phyloP scores from a whole-genome alignment of 2,329 filamentous ascomycete genomes.

The Pyricularia pennisetigena region DNA sequence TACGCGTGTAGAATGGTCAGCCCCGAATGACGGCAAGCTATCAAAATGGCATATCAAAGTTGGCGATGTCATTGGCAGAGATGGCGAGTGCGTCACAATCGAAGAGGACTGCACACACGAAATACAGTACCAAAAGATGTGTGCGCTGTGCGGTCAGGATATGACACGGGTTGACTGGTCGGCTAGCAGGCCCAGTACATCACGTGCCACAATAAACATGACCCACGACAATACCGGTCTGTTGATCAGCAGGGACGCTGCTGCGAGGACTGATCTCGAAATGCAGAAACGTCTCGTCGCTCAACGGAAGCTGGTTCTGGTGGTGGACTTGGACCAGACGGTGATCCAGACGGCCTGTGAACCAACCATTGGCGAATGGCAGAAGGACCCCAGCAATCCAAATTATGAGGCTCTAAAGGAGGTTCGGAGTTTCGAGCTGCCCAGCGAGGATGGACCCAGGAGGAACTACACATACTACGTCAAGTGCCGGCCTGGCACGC shows the following conservation, averaged over 20 bases:
- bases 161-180: conserved; percentile 90
- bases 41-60: conserved; percentile 65
- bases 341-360: conserved; percentile 98
- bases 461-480: conserved; percentile 78
- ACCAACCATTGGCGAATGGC: conserved; percentile 93
- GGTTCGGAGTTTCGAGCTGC: conserved; percentile 76
- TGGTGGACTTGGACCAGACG: conserved; percentile 96
- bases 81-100: conserved; percentile 58
- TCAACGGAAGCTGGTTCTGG: conserved; percentile 77
- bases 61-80: conserved; percentile 51
- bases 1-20: conserved; percentile 68
- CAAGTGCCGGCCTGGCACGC: conserved; percentile 83
- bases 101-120: conserved; percentile 89
- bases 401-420: conserved; percentile 88
- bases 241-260: conserved; percentile 75
- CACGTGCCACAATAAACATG: conserved; percentile 89
- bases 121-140: conserved; percentile 83
- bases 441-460: conserved; percentile 69
- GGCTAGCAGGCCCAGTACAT: conserved; percentile 66
- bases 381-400: conserved; percentile 75
- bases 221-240: conserved; percentile 83
- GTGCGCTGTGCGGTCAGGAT: conserved; percentile 86
- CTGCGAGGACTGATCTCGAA: conserved; percentile 73
- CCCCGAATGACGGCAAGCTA: conserved; percentile 71
- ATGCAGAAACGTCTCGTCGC: conserved; percentile 74